Evolutionary conservation across 305 asterid species (phyloP), one percentile per base, ranked within the genome.

Genomic region (Andrographis paniculata): DNA sequence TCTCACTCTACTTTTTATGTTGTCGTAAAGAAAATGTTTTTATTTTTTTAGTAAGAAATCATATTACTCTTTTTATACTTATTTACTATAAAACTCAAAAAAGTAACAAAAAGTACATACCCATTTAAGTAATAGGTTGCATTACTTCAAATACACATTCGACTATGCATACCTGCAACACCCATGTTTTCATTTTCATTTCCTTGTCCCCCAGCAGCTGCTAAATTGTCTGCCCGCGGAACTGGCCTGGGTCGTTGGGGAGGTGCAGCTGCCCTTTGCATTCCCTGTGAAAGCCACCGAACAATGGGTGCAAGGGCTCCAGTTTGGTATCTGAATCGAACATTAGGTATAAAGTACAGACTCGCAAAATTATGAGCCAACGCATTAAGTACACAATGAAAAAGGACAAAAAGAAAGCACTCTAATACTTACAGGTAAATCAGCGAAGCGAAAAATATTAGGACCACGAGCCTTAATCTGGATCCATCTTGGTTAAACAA

Each of bases 401-500:
- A 24, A 8, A 24, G 30, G 30, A 24, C 8, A 24, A 52, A 15
- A 16, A 45, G 44, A 58, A 36, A 59, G 17, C 8, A 42, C 20
- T 47, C 30, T 16, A 59, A 18, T 17, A 62, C 97, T 69, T 75
- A 87, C 97, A 87, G 74, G 72, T 87, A 87, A 57, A 87, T 77
- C 63, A 87, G 56, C 21, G 80, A 63, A 47, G 95, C 95, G 50
- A 81, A 73, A 65, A 87, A 71, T 60, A 81, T 80, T 15, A 87
- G 94, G 60, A 87, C 80, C 61, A 72, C 67, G 49, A 87, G 92
- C 70, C 92, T 84, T 61, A 77, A 92, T 45, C 67, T 75, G 21
- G 97, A 87, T 58, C 97, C 97, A 66, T 87, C 95, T 73, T 81
- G 97, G 73, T 82, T 87, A 61, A 87, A 84, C 86, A 87, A 73